Base-by-base conservation (phyloP, 129 eudicot species). In the Scalesia atractyloides region DNA sequence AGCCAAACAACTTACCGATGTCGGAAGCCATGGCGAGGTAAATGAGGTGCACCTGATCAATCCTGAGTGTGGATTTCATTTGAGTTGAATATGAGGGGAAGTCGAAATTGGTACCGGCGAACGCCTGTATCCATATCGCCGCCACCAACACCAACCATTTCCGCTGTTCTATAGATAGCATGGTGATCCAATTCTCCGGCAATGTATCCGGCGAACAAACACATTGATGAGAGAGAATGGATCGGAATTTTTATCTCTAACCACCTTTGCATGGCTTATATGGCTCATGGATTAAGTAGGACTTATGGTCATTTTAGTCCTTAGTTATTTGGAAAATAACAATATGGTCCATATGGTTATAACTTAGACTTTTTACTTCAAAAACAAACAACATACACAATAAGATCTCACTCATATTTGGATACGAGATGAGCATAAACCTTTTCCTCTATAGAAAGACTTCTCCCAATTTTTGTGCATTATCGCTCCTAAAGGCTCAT, bases 51-150 rank as follows among this genome's bases (percentile, higher is more conserved):
- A 81, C 70, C 77, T 88, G 88, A 17, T 88, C 75, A 2, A 85
- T 72, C 11, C 73, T 74, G 11, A 88, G 54, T 17, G 57, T 81
- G 11, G 68, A 74, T 75, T 88, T 88, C 76, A 88, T 73, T 56
- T 75, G 79, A 7, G 83, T 69, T 15, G 95, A 88, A 69, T 85
- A 88, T 1, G 95, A 71, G 0, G 95, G 85, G 56, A 88, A 88
- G 39, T 88, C 86, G 5, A 85, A 80, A 61, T 88, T 88, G 2
- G 95, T 88, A 11, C 95, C 95, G 4, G 89, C 81, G 60, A 88
- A 82, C 13, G 90, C 81, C 34, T 88, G 95, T 16, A 88, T 80
- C 90, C 88, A 88, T 19, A 74, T 88, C 37, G 68, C 81, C 9
- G 86, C 86, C 63, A 70, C 79, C 66, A 88, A 54, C 26, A 85